Percentiles rank a stretch among this genome's conserved stretches.
Conservation (phyloP, 768 basidiomycete genomes). For the Gloeophyllum trabeum region DNA sequence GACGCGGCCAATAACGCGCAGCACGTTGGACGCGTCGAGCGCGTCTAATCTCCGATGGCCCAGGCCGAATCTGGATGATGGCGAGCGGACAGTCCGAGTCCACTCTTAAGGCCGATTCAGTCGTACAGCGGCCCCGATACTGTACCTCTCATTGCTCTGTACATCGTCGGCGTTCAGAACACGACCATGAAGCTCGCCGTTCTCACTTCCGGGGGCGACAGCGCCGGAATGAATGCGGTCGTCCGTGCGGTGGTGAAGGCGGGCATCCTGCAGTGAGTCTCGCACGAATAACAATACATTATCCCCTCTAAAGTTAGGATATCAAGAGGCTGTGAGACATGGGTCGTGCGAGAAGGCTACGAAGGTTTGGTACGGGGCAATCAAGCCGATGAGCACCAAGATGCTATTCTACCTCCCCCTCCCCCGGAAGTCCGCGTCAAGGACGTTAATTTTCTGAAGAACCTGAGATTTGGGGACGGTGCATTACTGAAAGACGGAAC, state of each 20-base stretch:
- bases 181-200: conserved; percentile 77
- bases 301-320: not conserved
- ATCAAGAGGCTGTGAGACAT: conserved; percentile 86
- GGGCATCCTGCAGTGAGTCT: conserved; percentile 75
- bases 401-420: conserved; percentile 17
- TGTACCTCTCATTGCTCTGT: no score
- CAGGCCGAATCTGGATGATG: no score
- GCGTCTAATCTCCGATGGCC: no score
- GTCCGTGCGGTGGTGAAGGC: conserved; percentile 91
- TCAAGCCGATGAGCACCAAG: conserved; percentile 19
- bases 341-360: conserved; percentile 96
- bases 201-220: conserved; percentile 94
- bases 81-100: no score
- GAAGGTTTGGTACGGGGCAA: conserved; percentile 97
- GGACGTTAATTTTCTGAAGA: conserved; percentile 41
- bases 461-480: conserved; percentile 78
- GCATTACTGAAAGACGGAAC: conserved; percentile 71
- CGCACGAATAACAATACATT: not conserved
- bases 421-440: conserved; percentile 10
- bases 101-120: no score
- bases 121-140: no score
- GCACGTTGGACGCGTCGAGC: no score
- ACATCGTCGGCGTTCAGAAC: no score
- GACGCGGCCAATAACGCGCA: no score
- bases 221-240: conserved; percentile 94